A percentile compares a stretch with the other conserved stretches of the same genome.
phyloP scores from a whole-genome alignment of 1,284 basidiomycete genomes.

The Ustilago loliicola region DNA sequence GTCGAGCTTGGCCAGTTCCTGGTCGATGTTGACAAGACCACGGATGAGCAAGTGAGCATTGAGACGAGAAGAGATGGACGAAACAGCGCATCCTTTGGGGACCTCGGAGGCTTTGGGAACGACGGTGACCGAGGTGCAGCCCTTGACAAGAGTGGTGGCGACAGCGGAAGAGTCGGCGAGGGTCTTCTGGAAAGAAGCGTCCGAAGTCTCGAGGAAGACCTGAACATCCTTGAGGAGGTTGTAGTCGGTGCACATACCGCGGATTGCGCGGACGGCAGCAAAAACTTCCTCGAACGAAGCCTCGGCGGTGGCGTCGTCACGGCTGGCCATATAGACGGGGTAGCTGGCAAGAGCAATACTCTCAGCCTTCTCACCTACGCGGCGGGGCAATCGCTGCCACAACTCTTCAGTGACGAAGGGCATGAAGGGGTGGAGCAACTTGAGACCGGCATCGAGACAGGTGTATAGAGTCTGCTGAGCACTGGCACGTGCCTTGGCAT shows the following conservation, averaged over 20 bases:
- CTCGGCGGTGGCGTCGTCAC: slow-evolving; percentile 42
- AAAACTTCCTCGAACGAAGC: slow-evolving; percentile 85
- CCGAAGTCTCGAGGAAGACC: slow-evolving; percentile 84
- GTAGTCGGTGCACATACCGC: slow-evolving; percentile 91
- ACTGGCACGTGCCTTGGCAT: slow-evolving; percentile 81
- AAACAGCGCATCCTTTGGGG: slow-evolving; percentile 90
- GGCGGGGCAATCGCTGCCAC: slow-evolving; percentile 93
- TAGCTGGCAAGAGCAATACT: slow-evolving; percentile 91
- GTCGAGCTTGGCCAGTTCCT: slow-evolving; percentile 64
- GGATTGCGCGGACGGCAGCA: slow-evolving; percentile 81
- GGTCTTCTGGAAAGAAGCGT: slow-evolving; percentile 71
- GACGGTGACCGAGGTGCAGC: slow-evolving; percentile 81
- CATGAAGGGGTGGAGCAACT: slow-evolving; percentile 97
- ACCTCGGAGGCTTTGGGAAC: slow-evolving; percentile 76
- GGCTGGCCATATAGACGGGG: slow-evolving; percentile 75
- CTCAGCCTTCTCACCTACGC: slow-evolving; percentile 80
- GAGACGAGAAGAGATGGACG: slow-evolving; percentile 67
- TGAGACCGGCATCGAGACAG: slow-evolving; percentile 89
- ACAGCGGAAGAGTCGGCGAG: slow-evolving; percentile 82
- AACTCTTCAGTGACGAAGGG: slow-evolving; percentile 98
- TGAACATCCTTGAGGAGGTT: slow-evolving; percentile 89
- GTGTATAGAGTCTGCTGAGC: slow-evolving; percentile 97
- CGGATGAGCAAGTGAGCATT: slow-evolving; percentile 64
- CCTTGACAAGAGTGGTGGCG: slow-evolving; percentile 87
- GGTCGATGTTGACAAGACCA: slow-evolving; percentile 65